Base-by-base conservation (phyloP, 2,329 filamentous ascomycete species). In the Fusarium sacchari region DNA sequence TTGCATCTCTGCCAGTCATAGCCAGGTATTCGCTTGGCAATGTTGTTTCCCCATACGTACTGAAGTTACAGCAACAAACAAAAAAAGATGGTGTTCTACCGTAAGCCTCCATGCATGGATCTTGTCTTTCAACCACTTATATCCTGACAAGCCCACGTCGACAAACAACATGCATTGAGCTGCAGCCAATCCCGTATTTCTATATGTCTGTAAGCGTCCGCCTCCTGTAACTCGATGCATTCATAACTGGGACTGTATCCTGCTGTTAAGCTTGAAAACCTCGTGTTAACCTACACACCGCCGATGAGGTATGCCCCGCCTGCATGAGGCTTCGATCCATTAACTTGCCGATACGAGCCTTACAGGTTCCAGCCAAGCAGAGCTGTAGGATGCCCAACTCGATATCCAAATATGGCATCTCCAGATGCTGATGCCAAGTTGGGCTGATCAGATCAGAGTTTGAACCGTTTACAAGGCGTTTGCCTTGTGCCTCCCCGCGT, bases 331-430 rank as follows among this genome's bases (percentile, higher is more conserved):
- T 65, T 62, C 49, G 58, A 65, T 69, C 68, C 58, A 63, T 71
- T 39, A 61, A 42, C 60, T 61, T 60, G 67, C 71, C 58, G 67
- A 73, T 74, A 73, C 71, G 71, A 73, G 71, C 67, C 71, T 63
- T 73, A 73, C 42, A 46, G 44, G 42, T 39, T 32, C 40, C 49
- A 61, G 36, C 68, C 67, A 67, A 58, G 61, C 50, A 64, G 52
- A 69, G 50, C 52, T 58, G 34, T 53, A 30, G 50, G 50, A 53
- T 64, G 50, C 43, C 52, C 22, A 56, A 43, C 34, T 26, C 39
- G 36, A 70, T 42, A 28, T 55, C 53, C 67, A 71, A 71, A 67
- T 52, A 67, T 71, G 67, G 61, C n/a, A 71, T 71, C 39, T 62
- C 50, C 28, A 46, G 52, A 70, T 69, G 59, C 49, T 43, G 43